These are phyloP conservation scores for Lecanicillium sp. DNA, from an alignment of 2,329 filamentous ascomycete species.

Conservation along the genomic window DNA sequence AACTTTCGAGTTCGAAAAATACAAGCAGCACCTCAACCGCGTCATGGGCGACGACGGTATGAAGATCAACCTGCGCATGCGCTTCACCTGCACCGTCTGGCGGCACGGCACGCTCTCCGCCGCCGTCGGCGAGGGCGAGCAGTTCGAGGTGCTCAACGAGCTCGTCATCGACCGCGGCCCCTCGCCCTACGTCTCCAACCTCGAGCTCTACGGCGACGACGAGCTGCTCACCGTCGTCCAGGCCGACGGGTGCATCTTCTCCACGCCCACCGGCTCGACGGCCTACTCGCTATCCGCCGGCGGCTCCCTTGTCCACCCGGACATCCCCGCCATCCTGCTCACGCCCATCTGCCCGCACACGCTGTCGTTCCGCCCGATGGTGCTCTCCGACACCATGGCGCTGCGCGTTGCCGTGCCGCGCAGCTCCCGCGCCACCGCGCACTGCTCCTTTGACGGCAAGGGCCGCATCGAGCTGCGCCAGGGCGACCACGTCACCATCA, in stretches of 20 bases:
- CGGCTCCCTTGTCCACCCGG: constrained; percentile 90
- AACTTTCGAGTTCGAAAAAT: constrained; percentile 79
- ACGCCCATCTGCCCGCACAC: constrained; percentile 98
- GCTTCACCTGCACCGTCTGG: constrained; percentile 97
- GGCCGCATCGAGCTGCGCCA: constrained; percentile 87
- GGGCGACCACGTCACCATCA: constrained; percentile 93
- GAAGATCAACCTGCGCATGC: constrained; percentile 96
- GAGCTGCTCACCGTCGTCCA: constrained; percentile 93
- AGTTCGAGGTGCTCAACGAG: constrained; percentile 97
- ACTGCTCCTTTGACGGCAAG: constrained; percentile 97
- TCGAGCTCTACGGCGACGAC: constrained; percentile 93
- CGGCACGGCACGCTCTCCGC: constrained; percentile 56
- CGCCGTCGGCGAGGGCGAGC: constrained; percentile 67
- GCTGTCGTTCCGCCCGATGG: constrained; percentile 94
- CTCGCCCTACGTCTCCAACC: constrained; percentile 91
- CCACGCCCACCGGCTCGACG: constrained; percentile 88
- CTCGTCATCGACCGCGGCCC: constrained; percentile 96
- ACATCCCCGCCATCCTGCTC: constrained; percentile 92
- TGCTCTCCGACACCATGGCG: constrained; percentile 89
- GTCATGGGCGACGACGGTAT: constrained; percentile 94
- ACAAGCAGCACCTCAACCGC: constrained; percentile 78
- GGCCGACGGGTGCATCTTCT: constrained; percentile 96
- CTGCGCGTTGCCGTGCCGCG: constrained; percentile 82
- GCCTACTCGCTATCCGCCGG: constrained; percentile 95
- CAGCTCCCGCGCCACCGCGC: constrained; percentile 83